phyloP scores from a whole-genome alignment of 73 alveolate genomes.

The Breviolum minutum region DNA sequence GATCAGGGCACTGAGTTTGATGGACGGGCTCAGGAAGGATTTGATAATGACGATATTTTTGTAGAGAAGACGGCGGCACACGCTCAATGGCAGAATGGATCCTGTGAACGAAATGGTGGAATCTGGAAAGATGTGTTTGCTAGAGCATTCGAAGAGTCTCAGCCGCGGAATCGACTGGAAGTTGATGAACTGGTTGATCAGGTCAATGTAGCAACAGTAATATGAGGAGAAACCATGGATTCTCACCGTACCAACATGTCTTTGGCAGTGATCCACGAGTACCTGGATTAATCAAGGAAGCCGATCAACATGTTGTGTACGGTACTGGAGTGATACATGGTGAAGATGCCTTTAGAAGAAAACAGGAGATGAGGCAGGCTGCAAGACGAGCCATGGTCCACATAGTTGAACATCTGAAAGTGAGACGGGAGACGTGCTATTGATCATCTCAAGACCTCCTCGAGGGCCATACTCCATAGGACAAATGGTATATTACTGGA shows the following conservation, averaged over 20 bases:
- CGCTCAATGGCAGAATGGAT: neutral
- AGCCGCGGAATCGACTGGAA: neutral
- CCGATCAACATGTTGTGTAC: neutral
- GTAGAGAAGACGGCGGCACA: neutral
- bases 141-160: neutral
- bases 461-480: neutral
- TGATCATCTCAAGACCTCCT: neutral
- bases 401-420: neutral
- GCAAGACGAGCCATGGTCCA: neutral
- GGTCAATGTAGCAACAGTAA: neutral
- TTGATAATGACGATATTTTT: neutral
- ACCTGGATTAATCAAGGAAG: neutral
- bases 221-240: neutral
- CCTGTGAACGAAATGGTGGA: neutral
- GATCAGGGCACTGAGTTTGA: neutral
- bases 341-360: neutral
- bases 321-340: neutral
- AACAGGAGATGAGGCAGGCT: neutral
- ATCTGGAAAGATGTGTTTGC: neutral
- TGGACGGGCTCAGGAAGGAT: neutral
- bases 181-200: slow-evolving; percentile 2
- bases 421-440: neutral
- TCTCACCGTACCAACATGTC: slow-evolving; percentile 9
- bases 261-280: neutral
- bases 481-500: neutral